A percentile compares a stretch with the other conserved stretches of the same genome.
Conservation (phyloP, 148 eudicot species). For the Tetragonia tetragonoides region DNA sequence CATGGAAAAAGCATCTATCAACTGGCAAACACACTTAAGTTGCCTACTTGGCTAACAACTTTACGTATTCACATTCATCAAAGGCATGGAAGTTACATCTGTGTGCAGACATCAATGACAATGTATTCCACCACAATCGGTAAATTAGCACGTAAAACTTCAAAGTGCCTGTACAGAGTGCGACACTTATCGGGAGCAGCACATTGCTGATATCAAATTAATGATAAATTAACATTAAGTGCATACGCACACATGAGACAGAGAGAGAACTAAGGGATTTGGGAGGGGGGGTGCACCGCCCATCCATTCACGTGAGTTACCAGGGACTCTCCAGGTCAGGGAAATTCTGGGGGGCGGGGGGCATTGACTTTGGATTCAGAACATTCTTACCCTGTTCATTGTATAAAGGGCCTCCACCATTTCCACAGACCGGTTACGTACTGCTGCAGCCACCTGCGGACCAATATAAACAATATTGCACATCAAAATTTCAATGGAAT, state of each 20-base stretch:
- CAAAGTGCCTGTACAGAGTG: conserved; percentile 8
- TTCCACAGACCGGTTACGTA: conserved; percentile 64
- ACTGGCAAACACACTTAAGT: neutral
- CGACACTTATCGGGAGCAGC: neutral
- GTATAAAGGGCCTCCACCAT: conserved; percentile 98
- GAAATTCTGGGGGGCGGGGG: neutral
- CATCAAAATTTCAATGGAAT: neutral
- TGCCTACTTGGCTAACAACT: neutral
- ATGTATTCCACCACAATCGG: neutral
- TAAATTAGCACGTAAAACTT: neutral
- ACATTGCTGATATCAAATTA: neutral
- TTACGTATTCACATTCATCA: neutral
- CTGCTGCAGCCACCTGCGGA: conserved; percentile 69
- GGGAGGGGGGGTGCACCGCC: too few species aligned
- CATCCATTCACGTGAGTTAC: too few species aligned
- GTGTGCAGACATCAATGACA: neutral
- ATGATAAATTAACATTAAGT: neutral
- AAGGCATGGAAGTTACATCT: neutral
- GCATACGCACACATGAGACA: neutral
- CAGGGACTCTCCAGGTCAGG: too few species aligned
- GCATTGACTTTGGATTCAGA: conserved; percentile 1
- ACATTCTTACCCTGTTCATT: conserved; percentile 79
- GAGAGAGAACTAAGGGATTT: neutral
- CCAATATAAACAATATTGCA: conserved; percentile 14
- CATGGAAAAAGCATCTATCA: neutral